Percentiles rank a stretch among this genome's conserved stretches.
phyloP scores from a whole-genome alignment of 805 yeast genomes.

The Helenozyma baotianmanensis region DNA sequence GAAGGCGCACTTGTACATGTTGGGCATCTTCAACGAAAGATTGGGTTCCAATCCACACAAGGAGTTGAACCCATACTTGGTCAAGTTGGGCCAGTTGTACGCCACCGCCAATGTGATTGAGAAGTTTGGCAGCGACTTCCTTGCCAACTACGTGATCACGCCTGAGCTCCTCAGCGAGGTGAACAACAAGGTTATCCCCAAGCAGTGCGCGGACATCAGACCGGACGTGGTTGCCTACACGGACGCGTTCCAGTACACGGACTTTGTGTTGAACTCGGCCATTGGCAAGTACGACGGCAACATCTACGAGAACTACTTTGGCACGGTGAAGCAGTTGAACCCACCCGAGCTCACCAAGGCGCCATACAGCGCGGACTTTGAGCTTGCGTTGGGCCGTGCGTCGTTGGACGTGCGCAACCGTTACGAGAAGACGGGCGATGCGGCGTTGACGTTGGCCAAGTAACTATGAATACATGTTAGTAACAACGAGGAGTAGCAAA shows the following conservation, averaged over 20 bases:
- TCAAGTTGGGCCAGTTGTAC: slow-evolving; percentile 15
- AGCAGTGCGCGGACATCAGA: slow-evolving; percentile 14
- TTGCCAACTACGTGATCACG: slow-evolving; percentile 12
- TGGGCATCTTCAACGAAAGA: slow-evolving; percentile 11
- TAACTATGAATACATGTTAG: slow-evolving; percentile 1
- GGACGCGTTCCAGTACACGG: slow-evolving; percentile 18
- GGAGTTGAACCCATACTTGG: slow-evolving; percentile 13
- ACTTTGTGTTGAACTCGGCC: slow-evolving; percentile 15
- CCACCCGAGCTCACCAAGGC: slow-evolving; percentile 16
- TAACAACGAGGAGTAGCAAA: no score
- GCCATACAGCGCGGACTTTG: slow-evolving; percentile 18
- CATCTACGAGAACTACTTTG: slow-evolving; percentile 18
- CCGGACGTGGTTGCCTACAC: slow-evolving; percentile 16
- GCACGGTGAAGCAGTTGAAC: slow-evolving; percentile 15
- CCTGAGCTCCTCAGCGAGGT: slow-evolving; percentile 13
- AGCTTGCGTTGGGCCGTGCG: slow-evolving; percentile 13
- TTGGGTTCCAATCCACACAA: slow-evolving; percentile 7
- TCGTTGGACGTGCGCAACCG: slow-evolving; percentile 12
- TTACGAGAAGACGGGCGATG: slow-evolving; percentile 11
- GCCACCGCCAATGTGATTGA: slow-evolving; percentile 15
- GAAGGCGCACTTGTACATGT: slow-evolving; percentile 19
- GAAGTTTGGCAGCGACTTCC: slow-evolving; percentile 17
- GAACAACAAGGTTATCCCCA: slow-evolving; percentile 14
- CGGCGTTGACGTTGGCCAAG: slow-evolving; percentile 12
- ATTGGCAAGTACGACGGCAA: slow-evolving; percentile 17